Evolutionary conservation across 2,329 filamentous ascomycete species (phyloP), one percentile per base, ranked within the genome.

Genomic region (Penicillium sp.): DNA sequence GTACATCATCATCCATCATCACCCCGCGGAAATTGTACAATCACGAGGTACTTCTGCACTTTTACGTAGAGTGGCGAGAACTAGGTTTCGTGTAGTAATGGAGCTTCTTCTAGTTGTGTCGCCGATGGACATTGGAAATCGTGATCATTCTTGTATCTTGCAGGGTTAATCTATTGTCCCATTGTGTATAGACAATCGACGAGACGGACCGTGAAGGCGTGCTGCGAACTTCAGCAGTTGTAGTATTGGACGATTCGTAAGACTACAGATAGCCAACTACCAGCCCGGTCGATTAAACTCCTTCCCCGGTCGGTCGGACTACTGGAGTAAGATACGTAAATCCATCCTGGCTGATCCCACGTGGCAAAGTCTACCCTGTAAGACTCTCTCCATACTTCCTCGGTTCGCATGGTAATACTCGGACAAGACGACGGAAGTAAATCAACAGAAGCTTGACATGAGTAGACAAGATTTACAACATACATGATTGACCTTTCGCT

Each of bases 361-460:
- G 65, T 67, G 65, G 65, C 65, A 63, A 66, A 63, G 55, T 65
- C 39, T 28, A 49, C 28, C 15, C 28, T 35, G 45, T 35, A 35
- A 49, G 25, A n/a, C 45, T 17, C 45, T 15, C 20, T 28, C 28
- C 42, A 47, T 47, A 47, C 43, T 47, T 47, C 43, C 43, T 47
- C 43, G 43, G 25, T 47, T n/a, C 43, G 20, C 5, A 47, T 31
- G 28, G 5, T 31, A 8, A 31, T 47, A 28, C 15, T 31, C 22
- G 3, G 17, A 20, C 43, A 43, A 25, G 41, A 25, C 20, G 20
- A 20, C 20, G 20, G 41, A 43, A 4, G 38, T 20, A 20, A 17
- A 41, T 20, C 38, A 41, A 17, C 1, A n/a, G 25, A 6, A 45
- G 14, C 1, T 5, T 7, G 28, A 31, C 15, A 8, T n/a, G 1